These are phyloP conservation scores for Pichia sp. DNA, from an alignment of 1,139 yeast genomes.

Conservation along the genomic window DNA sequence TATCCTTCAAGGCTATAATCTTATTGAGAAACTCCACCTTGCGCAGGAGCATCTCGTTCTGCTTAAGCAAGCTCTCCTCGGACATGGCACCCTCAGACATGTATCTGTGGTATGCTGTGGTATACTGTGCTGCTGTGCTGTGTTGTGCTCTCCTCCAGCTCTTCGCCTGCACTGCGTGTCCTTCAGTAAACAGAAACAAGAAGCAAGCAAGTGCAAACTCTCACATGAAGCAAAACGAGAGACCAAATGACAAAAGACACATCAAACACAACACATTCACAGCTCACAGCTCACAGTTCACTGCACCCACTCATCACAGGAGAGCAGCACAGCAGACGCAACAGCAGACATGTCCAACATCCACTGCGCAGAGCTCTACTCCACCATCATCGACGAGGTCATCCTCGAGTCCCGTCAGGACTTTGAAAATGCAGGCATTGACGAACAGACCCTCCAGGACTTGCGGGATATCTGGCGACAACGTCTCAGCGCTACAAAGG, in stretches of 20 bases:
- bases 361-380: slow-evolving; percentile 53
- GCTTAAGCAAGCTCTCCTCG: slow-evolving; percentile 3
- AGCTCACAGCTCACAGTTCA: too few relatives aligned
- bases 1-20: slow-evolving; percentile 9
- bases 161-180: too few relatives aligned
- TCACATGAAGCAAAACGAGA: too few relatives aligned
- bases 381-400: slow-evolving; percentile 80
- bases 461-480: slow-evolving; percentile 74
- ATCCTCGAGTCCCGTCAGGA: slow-evolving; percentile 88
- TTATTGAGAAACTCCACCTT: slow-evolving; percentile 9
- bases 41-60: slow-evolving; percentile 6
- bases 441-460: slow-evolving; percentile 84
- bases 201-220: too few relatives aligned
- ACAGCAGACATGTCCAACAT: slow-evolving; percentile 11
- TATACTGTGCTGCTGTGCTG: too few relatives aligned
- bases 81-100: too few relatives aligned
- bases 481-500: slow-evolving; percentile 62
- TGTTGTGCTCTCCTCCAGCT: too few relatives aligned
- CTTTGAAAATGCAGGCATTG: slow-evolving; percentile 93
- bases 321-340: not conserved
- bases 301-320: not conserved
- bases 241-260: too few relatives aligned
- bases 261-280: too few relatives aligned
- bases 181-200: too few relatives aligned
- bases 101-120: too few relatives aligned